Percentiles rank a stretch among this genome's conserved stretches.
phyloP scores from a whole-genome alignment of 2,329 filamentous ascomycete species.

The Cyphellophora attinorum region DNA sequence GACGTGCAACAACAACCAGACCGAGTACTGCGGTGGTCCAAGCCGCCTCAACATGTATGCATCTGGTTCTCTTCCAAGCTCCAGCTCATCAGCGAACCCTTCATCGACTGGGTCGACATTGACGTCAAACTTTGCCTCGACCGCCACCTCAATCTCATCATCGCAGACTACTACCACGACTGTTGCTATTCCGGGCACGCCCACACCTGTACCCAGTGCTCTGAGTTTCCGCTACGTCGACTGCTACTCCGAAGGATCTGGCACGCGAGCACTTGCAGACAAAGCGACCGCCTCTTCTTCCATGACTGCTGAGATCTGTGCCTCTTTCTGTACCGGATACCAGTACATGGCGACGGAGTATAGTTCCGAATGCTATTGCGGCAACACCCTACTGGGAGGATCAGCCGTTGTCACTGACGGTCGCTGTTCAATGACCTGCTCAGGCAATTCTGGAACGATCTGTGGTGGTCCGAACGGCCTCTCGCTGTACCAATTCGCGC shows the following conservation, averaged over 20 bases:
- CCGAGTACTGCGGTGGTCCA: slow-evolving; percentile 20
- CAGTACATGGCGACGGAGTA: slow-evolving; percentile 31
- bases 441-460: slow-evolving; percentile 18
- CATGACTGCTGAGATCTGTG: slow-evolving; percentile 12
- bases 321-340: slow-evolving; percentile 17
- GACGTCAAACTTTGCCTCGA: too few relatives aligned
- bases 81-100: too few relatives aligned
- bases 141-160: too few relatives aligned
- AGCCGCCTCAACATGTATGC: slow-evolving; percentile 11
- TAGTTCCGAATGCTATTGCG: slow-evolving; percentile 26
- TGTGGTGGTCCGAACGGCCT: slow-evolving; percentile 21
- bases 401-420: slow-evolving; percentile 8
- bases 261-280: slow-evolving; percentile 11
- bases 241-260: slow-evolving; percentile 12
- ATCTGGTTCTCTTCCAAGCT: too few relatives aligned
- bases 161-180: slow-evolving; percentile 12
- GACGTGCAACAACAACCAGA: slow-evolving; percentile 19
- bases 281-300: slow-evolving; percentile 7
- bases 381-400: slow-evolving; percentile 16
- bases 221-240: slow-evolving; percentile 12
- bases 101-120: too few relatives aligned
- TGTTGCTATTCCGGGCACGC: slow-evolving; percentile 19
- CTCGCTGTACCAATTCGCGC: slow-evolving; percentile 12
- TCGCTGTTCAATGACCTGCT: slow-evolving; percentile 16
- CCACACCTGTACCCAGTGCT: slow-evolving; percentile 6